Percentiles rank a stretch among this genome's conserved stretches.
Evolutionary conservation across 2,329 filamentous ascomycete genomes (phyloP).

Genomic region (Phoma sp.): DNA sequence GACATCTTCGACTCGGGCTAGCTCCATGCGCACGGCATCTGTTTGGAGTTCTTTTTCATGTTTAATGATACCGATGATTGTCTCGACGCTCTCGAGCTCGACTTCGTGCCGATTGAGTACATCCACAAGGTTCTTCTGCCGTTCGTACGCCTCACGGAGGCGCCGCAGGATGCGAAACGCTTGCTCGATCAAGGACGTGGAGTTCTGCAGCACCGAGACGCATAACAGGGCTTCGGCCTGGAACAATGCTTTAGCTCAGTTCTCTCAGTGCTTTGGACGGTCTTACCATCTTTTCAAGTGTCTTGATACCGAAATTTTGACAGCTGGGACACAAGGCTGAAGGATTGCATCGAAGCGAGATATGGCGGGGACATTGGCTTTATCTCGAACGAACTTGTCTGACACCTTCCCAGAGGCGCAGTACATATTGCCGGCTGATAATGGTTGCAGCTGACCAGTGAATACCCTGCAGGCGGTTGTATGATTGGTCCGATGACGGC

Average conservation of each 20-base stretch:
- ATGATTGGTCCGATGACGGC: background rate
- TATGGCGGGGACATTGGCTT: background rate
- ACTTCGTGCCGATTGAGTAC: slow-evolving; percentile 20
- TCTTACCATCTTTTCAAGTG: slow-evolving; percentile 1
- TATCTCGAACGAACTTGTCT: background rate
- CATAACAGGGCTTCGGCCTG: slow-evolving; percentile 4
- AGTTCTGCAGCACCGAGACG: slow-evolving; percentile 9
- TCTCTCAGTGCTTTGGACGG: background rate
- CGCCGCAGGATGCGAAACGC: slow-evolving; percentile 16
- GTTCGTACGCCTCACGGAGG: slow-evolving; percentile 21
- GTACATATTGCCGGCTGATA: background rate
- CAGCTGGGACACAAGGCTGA: background rate
- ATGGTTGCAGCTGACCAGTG: slow-evolving; percentile 2
- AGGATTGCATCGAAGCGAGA: background rate
- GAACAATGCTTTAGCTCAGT: background rate
- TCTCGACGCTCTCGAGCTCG: slow-evolving; percentile 24
- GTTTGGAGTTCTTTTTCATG: slow-evolving; percentile 20
- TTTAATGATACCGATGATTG: slow-evolving; percentile 21
- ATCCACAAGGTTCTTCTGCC: slow-evolving; percentile 18
- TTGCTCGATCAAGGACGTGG: slow-evolving; percentile 14
- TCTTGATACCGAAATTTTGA: background rate
- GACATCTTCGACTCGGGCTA: slow-evolving; percentile 8
- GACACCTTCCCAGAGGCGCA: slow-evolving; percentile 1
- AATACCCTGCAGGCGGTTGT: background rate
- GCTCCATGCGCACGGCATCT: slow-evolving; percentile 12